Conservation (phyloP, 2,329 filamentous ascomycete genomes). For the Fusarium temperatum region DNA sequence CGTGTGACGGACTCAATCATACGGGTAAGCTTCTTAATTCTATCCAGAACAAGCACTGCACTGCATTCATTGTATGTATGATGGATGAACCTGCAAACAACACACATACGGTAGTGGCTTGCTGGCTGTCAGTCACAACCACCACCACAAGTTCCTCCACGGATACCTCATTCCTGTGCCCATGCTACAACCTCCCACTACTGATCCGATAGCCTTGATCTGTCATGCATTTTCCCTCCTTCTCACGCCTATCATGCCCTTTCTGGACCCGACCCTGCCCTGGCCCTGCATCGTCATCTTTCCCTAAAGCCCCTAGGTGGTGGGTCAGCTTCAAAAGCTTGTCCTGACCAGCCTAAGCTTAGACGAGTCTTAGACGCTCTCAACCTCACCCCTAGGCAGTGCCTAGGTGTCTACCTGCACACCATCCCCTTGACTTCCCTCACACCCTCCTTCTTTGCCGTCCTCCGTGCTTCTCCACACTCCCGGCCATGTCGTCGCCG, state of each 20-base stretch:
- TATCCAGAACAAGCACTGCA: not conserved
- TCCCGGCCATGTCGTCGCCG: constrained; percentile 47
- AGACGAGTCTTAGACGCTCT: constrained; percentile 1
- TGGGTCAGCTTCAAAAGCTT: constrained; percentile 45
- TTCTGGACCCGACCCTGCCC: constrained; percentile 14
- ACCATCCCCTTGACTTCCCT: constrained; percentile 4
- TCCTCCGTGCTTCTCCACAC: constrained; percentile 44
- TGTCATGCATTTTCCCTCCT: constrained; percentile 26
- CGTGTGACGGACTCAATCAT: constrained; percentile 8
- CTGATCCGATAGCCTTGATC: constrained; percentile 34
- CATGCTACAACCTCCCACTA: constrained; percentile 2
- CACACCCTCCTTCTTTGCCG: constrained; percentile 42
- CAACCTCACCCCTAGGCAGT: constrained; percentile 18
- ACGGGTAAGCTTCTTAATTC: constrained; percentile 29
- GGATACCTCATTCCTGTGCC: constrained; percentile 21
- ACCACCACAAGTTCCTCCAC: constrained; percentile 2
- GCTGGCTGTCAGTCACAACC: not conserved
- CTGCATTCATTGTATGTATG: not conserved
- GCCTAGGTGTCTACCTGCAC: constrained; percentile 4
- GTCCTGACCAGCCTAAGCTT: constrained; percentile 42
- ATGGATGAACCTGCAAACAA: not conserved
- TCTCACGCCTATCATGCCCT: constrained; percentile 22
- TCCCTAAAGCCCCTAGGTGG: constrained; percentile 31
- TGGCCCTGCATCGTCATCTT: constrained; percentile 41
- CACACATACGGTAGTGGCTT: not conserved